phyloP scores from a whole-genome alignment of 208 protist species.

The Crithidia expoeki region DNA sequence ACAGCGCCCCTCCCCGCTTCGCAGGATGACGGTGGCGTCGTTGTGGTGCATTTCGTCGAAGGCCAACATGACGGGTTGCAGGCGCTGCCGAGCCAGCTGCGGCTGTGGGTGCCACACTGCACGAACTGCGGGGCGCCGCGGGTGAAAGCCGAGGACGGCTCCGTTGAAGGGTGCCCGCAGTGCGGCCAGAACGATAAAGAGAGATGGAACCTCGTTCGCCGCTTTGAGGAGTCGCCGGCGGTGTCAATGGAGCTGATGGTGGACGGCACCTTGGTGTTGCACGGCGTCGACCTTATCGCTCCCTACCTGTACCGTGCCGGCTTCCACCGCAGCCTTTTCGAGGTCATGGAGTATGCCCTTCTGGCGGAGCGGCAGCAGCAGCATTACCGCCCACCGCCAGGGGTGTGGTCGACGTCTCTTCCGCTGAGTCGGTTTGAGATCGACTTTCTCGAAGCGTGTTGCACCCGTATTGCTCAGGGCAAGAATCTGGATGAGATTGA shows the following conservation, averaged over 20 bases:
- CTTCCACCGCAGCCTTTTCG: slow-evolving; percentile 69
- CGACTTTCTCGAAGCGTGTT: slow-evolving; percentile 90
- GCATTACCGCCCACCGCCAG: slow-evolving; percentile 25
- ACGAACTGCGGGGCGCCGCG: slow-evolving; percentile 48
- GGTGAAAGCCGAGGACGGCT: slow-evolving; percentile 63
- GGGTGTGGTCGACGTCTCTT: slow-evolving; percentile 70
- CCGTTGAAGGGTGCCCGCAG: slow-evolving; percentile 42
- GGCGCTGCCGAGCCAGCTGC: slow-evolving; percentile 68
- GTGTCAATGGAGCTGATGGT: slow-evolving; percentile 80
- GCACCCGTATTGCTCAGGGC: slow-evolving; percentile 64
- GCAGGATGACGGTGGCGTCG: slow-evolving; percentile 57
- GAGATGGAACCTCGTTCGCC: slow-evolving; percentile 67
- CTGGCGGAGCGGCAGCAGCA: slow-evolving; percentile 27
- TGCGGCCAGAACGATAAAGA: slow-evolving; percentile 49
- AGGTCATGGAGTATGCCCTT: slow-evolving; percentile 30
- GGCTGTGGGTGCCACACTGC: slow-evolving; percentile 81
- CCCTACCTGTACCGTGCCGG: slow-evolving; percentile 76
- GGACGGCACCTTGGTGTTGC: slow-evolving; percentile 77
- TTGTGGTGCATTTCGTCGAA: slow-evolving; percentile 71
- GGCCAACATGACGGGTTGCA: slow-evolving; percentile 27
- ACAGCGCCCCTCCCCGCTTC: slow-evolving; percentile 21
- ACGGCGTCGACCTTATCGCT: slow-evolving; percentile 68
- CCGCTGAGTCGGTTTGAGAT: slow-evolving; percentile 75
- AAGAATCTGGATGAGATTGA: slow-evolving; percentile 51
- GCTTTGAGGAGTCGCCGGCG: slow-evolving; percentile 47